A percentile compares a stretch with the other conserved stretches of the same genome.
These are phyloP conservation scores for Takashimella koratensis DNA, from an alignment of 1,284 basidiomycete genomes.

Conservation along the genomic window DNA sequence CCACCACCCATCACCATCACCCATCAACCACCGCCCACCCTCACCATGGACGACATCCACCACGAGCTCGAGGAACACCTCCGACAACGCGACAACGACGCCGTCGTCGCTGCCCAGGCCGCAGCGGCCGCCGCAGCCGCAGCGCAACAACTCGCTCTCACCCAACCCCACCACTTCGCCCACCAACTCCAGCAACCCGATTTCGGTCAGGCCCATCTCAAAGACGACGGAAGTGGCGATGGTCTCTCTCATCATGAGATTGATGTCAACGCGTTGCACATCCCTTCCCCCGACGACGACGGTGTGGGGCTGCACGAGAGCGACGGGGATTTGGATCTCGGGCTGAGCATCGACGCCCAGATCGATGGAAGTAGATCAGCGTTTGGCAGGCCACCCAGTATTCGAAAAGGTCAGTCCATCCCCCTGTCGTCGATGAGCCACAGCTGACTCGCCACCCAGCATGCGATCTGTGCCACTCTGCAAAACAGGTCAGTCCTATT, in stretches of 20 bases:
- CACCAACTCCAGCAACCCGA: slow-evolving; percentile 42
- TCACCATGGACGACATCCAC: slow-evolving; percentile 25
- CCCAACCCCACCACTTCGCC: slow-evolving; percentile 25
- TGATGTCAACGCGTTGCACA: slow-evolving; percentile 18
- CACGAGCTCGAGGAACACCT: slow-evolving; percentile 8
- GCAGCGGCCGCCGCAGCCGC: slow-evolving; percentile 37
- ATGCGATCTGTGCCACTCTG: slow-evolving; percentile 46
- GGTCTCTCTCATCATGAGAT: slow-evolving; percentile 8
- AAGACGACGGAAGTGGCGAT: slow-evolving; percentile 13
- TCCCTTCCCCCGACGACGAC: slow-evolving; percentile 14
- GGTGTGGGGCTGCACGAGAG: slow-evolving; percentile 7
- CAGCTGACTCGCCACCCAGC: slow-evolving; percentile 21
- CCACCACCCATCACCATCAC: not conserved
- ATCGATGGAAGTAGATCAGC: slow-evolving; percentile 7
- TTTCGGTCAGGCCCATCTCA: slow-evolving; percentile 29
- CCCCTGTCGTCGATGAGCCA: not conserved
- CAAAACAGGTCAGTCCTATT: slow-evolving; percentile 37
- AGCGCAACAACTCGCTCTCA: slow-evolving; percentile 30
- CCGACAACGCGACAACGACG: slow-evolving; percentile 34
- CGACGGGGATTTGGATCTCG: slow-evolving; percentile 28
- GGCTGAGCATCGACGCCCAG: slow-evolving; percentile 18
- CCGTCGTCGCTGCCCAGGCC: slow-evolving; percentile 34
- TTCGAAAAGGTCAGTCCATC: slow-evolving; percentile 36
- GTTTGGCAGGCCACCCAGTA: slow-evolving; percentile 39
- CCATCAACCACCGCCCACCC: not conserved